A percentile compares a stretch with the other conserved stretches of the same genome.
Conservation (phyloP, 371 early-diverging fungal genomes). For the Mucor piriformis region DNA sequence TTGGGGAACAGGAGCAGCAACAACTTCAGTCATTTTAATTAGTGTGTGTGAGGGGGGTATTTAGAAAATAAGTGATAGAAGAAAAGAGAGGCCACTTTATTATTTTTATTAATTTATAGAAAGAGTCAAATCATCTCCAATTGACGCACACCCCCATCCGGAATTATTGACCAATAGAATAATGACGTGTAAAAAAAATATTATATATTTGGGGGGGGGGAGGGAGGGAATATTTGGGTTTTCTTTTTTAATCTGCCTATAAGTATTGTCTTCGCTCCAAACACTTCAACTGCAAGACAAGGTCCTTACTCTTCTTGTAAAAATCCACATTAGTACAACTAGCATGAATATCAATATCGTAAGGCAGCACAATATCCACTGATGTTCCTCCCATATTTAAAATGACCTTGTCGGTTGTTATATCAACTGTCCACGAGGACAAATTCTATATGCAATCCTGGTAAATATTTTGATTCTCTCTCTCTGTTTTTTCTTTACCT, state of each 20-base stretch:
- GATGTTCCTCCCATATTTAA: slow-evolving; percentile 1
- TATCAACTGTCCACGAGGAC: slow-evolving; percentile 34
- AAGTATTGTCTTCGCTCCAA: slow-evolving; percentile 27
- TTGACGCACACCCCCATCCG: background rate
- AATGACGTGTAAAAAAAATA: slow-evolving; percentile 30
- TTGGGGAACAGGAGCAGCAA: background rate
- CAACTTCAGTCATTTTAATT: slow-evolving; percentile 22
- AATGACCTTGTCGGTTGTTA: slow-evolving; percentile 34
- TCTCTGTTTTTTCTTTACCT: too few relatives aligned
- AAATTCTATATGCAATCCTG: slow-evolving; percentile 22
- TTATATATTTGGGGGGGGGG: too few relatives aligned
- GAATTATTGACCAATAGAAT: slow-evolving; percentile 21
- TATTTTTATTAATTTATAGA: background rate
- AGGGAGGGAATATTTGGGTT: too few relatives aligned
- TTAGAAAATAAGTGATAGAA: background rate
- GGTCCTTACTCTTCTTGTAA: slow-evolving; percentile 28
- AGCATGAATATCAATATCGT: slow-evolving; percentile 24
- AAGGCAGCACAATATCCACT: background rate
- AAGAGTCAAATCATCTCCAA: too few relatives aligned
- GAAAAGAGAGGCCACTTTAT: background rate
- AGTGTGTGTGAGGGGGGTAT: background rate
- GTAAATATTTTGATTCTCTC: too few relatives aligned
- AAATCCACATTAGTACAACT: slow-evolving; percentile 26
- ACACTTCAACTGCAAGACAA: slow-evolving; percentile 31
- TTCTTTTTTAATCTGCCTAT: slow-evolving; percentile 5